Evolutionary conservation across 1,284 basidiomycete genomes (phyloP).

Genomic region (Entoloma clypeatum): DNA sequence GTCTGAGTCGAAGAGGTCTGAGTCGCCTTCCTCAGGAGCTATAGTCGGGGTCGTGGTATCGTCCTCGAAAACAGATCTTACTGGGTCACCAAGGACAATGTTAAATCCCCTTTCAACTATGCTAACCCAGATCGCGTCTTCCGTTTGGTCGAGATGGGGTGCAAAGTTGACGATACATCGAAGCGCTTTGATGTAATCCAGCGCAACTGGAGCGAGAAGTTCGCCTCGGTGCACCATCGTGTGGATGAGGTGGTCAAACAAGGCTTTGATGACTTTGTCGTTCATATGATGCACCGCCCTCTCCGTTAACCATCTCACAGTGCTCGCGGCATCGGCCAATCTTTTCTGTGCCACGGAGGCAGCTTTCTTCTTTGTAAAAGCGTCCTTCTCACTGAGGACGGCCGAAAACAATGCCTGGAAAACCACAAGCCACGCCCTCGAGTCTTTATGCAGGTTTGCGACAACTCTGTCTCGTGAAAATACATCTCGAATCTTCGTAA

Average conservation of each 20-base stretch:
- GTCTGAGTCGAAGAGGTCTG: constrained; percentile 25
- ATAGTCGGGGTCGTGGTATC: constrained; percentile 27
- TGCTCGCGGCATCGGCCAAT: constrained; percentile 59
- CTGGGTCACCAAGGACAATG: constrained; percentile 62
- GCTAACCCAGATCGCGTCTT: constrained; percentile 61
- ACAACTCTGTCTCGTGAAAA: constrained; percentile 57
- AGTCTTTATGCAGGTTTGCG: constrained; percentile 47
- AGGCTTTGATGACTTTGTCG: constrained; percentile 46
- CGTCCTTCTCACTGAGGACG: constrained; percentile 60
- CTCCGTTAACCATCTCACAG: constrained; percentile 70
- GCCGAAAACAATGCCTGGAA: constrained; percentile 72
- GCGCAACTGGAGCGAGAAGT: constrained; percentile 63
- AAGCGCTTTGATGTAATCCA: constrained; percentile 82
- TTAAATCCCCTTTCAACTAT: constrained; percentile 76
- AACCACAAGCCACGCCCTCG: constrained; percentile 60
- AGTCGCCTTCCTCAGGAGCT: not conserved
- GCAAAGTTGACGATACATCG: constrained; percentile 54
- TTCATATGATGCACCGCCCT: constrained; percentile 51
- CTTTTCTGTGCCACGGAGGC: constrained; percentile 46
- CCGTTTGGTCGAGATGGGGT: constrained; percentile 79
- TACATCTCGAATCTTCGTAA: constrained; percentile 52
- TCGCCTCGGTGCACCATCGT: constrained; percentile 54
- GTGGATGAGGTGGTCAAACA: constrained; percentile 68
- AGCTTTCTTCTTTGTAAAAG: constrained; percentile 46
- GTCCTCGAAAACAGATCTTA: constrained; percentile 41